These are phyloP conservation scores for Hypoxylon crocopeplum DNA, from an alignment of 495 filamentous ascomycete genomes.

Conservation along the genomic window DNA sequence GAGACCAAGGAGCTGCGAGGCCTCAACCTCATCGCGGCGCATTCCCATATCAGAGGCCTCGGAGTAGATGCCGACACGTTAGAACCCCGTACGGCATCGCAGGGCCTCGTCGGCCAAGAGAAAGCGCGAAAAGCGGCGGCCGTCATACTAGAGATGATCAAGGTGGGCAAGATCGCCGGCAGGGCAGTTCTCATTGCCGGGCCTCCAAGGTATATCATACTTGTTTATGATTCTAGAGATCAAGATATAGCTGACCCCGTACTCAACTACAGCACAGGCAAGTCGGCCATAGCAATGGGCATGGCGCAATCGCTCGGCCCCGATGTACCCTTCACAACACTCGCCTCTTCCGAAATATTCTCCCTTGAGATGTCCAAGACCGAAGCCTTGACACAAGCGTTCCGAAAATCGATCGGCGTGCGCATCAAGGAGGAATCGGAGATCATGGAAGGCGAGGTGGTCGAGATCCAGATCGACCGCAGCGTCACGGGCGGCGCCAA, in stretches of 20 bases:
- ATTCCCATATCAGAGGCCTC: constrained; percentile 96
- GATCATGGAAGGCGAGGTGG: constrained; percentile 98
- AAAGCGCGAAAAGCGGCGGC: constrained; percentile 96
- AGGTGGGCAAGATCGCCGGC: constrained; percentile 96
- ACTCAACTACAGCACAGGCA: constrained; percentile 86
- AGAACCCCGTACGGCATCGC: constrained; percentile 83
- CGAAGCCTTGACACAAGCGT: constrained; percentile 95
- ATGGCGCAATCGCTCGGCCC: constrained; percentile 95
- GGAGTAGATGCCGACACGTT: constrained; percentile 92
- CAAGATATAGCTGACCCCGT: too few relatives aligned
- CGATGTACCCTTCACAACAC: constrained; percentile 95
- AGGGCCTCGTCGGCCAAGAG: constrained; percentile 96
- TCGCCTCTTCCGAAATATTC: constrained; percentile 95
- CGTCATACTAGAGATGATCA: constrained; percentile 96
- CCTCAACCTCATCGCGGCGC: constrained; percentile 95
- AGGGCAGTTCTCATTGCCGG: constrained; percentile 94
- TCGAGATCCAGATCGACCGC: constrained; percentile 98
- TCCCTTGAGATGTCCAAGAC: constrained; percentile 99
- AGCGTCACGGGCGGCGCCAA: constrained; percentile 96
- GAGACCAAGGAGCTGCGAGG: constrained; percentile 94
- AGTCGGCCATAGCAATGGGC: constrained; percentile 98
- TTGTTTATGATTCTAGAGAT: too few relatives aligned
- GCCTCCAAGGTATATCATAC: constrained; percentile 70
- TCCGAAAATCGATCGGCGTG: constrained; percentile 95
- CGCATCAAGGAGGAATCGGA: constrained; percentile 98